Percentiles rank a stretch among this genome's conserved stretches.
These are phyloP conservation scores for Leucosporidium yakuticum DNA, from an alignment of 768 basidiomycete genomes.

Conservation along the genomic window DNA sequence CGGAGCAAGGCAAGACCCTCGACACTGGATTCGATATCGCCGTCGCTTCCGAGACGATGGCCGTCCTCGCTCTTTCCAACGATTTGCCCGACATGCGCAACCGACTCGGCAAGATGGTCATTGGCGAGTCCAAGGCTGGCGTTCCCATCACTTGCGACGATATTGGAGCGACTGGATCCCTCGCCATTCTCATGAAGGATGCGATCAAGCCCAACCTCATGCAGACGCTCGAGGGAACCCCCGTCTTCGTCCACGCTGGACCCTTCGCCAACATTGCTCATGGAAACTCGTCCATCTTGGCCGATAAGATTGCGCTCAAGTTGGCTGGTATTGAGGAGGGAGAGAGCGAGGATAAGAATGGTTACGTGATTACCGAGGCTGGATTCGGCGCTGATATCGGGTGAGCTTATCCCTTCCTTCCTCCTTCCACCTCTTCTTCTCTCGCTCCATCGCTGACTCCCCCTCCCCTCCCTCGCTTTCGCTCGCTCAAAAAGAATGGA, in stretches of 20 bases:
- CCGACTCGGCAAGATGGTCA: slow-evolving; percentile 89
- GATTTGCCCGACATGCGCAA: slow-evolving; percentile 84
- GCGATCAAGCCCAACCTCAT: slow-evolving; percentile 98
- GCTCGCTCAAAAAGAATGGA: slow-evolving; percentile 70
- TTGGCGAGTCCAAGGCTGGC: slow-evolving; percentile 84
- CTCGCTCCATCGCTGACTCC: background rate
- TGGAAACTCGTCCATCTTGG: slow-evolving; percentile 92
- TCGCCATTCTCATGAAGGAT: slow-evolving; percentile 96
- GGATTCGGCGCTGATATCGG: slow-evolving; percentile 98
- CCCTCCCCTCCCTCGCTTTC: too few species aligned
- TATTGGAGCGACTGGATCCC: slow-evolving; percentile 86
- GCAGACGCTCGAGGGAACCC: slow-evolving; percentile 93
- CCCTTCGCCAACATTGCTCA: slow-evolving; percentile 99
- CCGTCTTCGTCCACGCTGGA: slow-evolving; percentile 97
- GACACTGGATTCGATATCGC: slow-evolving; percentile 93
- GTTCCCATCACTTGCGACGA: slow-evolving; percentile 94
- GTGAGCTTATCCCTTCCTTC: slow-evolving; percentile 37
- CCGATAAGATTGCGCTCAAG: slow-evolving; percentile 94
- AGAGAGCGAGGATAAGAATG: slow-evolving; percentile 69
- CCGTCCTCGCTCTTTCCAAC: slow-evolving; percentile 85
- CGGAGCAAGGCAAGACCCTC: slow-evolving; percentile 83
- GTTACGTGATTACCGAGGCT: slow-evolving; percentile 96
- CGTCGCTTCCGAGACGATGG: slow-evolving; percentile 97
- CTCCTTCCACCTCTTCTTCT: background rate
- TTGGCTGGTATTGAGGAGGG: slow-evolving; percentile 92